phyloP scores from a whole-genome alignment of 495 filamentous ascomycete species.

The Tuber umbilicatum region DNA sequence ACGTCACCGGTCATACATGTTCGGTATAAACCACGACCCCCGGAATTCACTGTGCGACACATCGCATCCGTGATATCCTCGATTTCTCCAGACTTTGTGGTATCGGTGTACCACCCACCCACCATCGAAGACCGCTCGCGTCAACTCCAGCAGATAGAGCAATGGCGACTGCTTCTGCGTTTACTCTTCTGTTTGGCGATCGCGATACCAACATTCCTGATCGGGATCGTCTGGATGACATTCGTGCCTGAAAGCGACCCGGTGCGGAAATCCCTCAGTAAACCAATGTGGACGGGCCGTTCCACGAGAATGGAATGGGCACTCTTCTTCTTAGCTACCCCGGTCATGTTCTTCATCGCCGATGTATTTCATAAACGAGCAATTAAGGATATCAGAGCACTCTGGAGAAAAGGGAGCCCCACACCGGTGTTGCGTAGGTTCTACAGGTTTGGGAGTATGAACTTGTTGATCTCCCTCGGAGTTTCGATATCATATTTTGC shows the following conservation, averaged over 20 bases:
- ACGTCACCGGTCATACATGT: constrained; percentile 61
- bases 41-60: constrained; percentile 64
- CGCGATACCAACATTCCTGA: constrained; percentile 78
- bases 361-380: constrained; percentile 76
- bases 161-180: constrained; percentile 54
- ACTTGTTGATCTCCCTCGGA: constrained; percentile 82
- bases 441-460: constrained; percentile 92
- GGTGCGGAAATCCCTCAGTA: constrained; percentile 57
- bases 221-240: constrained; percentile 85
- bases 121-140: constrained; percentile 76
- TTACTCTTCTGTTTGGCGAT: constrained; percentile 61
- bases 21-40: constrained; percentile 60
- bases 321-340: constrained; percentile 75
- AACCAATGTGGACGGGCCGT: constrained; percentile 59
- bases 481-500: constrained; percentile 81
- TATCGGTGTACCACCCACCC: constrained; percentile 66
- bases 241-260: constrained; percentile 56
- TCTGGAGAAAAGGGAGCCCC: constrained; percentile 71
- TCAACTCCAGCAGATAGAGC: constrained; percentile 58
- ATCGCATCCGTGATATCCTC: constrained; percentile 60
- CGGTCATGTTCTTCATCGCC: constrained; percentile 78
- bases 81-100: constrained; percentile 57
- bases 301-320: constrained; percentile 71
- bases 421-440: constrained; percentile 70
- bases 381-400: constrained; percentile 64